Base-by-base conservation (phyloP, 768 basidiomycete genomes). In the Psilocybe tampanensis region DNA sequence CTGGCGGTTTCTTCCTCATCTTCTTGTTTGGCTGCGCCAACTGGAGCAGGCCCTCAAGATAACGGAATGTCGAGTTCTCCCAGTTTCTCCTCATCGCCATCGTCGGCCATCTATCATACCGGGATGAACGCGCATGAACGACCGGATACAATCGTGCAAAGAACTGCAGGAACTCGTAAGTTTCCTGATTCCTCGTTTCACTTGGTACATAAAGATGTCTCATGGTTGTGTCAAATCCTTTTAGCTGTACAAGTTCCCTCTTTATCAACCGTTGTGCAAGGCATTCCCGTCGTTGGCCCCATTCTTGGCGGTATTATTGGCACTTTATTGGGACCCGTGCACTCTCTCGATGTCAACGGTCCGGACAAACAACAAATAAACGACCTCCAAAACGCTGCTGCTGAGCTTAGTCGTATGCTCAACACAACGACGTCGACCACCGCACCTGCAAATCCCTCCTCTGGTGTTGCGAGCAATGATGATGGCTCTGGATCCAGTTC, bases 1-100 rank as follows among this genome's bases (percentile, higher is more conserved):
- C 69, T 83, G 56, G 80, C 80, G 47, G 68, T 81, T 48, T 82
- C 82, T 24, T 77, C 81, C 11, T 81, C 80, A n/a, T 77, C 78
- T 17, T 68, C 78, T 32, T 72, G 67, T 59, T 66, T 80, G 59
- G 80, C 78, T 56, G 76, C 78, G 44, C 81, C 81, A 44, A 61
- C 77, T 44, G 65, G 66, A 54, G 72, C 76, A 33, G 56, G 61
- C 24, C 48, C 63, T 32, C 56, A 62, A 19, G 70, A 70, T 19
- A 55, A 63, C 23, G 58, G 60, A 9, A 59, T 73, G 47, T 51
- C 68, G 19, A 60, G 58, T 44, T 68, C 69, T 21, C 34, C 64
- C 15, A 71, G 68, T 54, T 23, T 60, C 39, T 47, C 62, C 43
- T 56, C 58, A 3, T 34, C 32, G 8, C 22, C 23, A 33, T 18